phyloP scores from a whole-genome alignment of 1,284 basidiomycete species.

The Chalciporus sp. region DNA sequence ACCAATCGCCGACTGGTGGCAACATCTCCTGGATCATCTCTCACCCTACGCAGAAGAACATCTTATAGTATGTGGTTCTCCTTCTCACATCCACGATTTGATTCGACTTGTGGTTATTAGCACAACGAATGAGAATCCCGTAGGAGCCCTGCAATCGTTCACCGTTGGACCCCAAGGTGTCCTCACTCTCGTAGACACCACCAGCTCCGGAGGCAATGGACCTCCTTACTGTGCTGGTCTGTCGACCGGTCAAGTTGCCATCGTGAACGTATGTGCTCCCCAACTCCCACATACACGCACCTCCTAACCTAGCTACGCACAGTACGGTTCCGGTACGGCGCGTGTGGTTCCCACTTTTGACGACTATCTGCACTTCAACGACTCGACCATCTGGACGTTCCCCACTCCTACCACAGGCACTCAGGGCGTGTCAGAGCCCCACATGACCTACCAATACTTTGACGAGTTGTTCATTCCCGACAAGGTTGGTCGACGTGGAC shows the following conservation, averaged over 20 bases:
- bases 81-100: background rate
- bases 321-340: constrained; percentile 64
- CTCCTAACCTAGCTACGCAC: background rate
- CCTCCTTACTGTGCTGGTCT: constrained; percentile 56
- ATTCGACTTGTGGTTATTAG: constrained; percentile 34
- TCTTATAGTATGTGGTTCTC: constrained; percentile 55
- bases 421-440: constrained; percentile 55
- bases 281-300: no score
- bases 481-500: constrained; percentile 43
- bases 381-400: constrained; percentile 53
- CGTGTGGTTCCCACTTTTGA: constrained; percentile 50
- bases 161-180: constrained; percentile 46
- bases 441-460: constrained; percentile 58
- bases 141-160: constrained; percentile 60
- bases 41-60: constrained; percentile 44
- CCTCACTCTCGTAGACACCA: constrained; percentile 48
- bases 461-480: constrained; percentile 65
- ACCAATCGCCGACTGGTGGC: constrained; percentile 19
- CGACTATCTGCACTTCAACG: constrained; percentile 38
- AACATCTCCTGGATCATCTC: constrained; percentile 51
- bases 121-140: constrained; percentile 53
- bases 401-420: constrained; percentile 40
- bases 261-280: constrained; percentile 51
- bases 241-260: constrained; percentile 57
- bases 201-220: constrained; percentile 50